phyloP scores from a whole-genome alignment of 441 rosid genomes.

The Syzygium malaccense region DNA sequence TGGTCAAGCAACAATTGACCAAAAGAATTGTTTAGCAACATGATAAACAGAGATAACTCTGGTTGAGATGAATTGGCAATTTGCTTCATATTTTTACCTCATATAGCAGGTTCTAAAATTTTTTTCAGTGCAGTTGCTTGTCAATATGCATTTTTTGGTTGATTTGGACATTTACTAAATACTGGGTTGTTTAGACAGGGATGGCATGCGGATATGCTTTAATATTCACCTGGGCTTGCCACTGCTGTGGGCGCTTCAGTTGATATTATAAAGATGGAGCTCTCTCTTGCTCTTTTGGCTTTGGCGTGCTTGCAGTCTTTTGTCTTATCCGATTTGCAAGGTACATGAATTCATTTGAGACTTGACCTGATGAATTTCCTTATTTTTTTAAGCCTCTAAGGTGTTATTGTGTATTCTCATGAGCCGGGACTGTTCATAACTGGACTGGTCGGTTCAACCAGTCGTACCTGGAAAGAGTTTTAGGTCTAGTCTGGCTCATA shows the following conservation, averaged over 20 bases:
- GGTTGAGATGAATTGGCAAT: not conserved
- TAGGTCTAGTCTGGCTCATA: not conserved
- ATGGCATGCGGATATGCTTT: constrained; percentile 13
- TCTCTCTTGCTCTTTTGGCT: constrained; percentile 27
- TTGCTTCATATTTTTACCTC: not conserved
- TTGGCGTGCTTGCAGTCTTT: constrained; percentile 40
- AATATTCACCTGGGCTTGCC: constrained; percentile 1
- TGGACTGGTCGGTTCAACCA: not conserved
- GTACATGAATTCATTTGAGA: constrained; percentile 22
- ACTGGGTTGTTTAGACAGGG: constrained; percentile 4
- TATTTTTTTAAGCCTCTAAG: not conserved
- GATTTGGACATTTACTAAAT: not conserved
- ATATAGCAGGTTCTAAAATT: not conserved
- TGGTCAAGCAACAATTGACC: not conserved
- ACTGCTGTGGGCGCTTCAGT: constrained; percentile 4
- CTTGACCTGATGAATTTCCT: not conserved
- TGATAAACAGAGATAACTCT: not conserved
- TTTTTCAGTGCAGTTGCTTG: not conserved
- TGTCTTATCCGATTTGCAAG: constrained; percentile 65
- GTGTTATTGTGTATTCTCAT: not conserved
- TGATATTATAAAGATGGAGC: constrained; percentile 41
- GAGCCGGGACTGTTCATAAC: not conserved
- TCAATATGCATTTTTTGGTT: not conserved
- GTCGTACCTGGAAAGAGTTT: not conserved
- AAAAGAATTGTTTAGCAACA: not conserved